Conservation (phyloP, 108 stramenopile species). For the Seminavis robusta region DNA sequence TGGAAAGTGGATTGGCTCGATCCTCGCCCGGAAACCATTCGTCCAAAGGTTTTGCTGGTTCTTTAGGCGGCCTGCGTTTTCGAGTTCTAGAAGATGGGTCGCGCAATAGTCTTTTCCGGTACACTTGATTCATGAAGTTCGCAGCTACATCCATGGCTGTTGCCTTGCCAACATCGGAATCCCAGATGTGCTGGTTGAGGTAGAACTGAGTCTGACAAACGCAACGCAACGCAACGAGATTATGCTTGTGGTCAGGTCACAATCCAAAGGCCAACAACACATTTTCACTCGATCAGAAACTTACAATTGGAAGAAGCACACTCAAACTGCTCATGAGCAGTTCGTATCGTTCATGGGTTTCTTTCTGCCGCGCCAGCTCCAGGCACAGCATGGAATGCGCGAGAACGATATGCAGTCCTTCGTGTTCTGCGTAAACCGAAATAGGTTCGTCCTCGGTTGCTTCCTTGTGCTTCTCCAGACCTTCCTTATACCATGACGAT, state of each 20-base stretch:
- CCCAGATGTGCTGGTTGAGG: conserved; percentile 58
- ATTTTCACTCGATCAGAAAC: too few species aligned
- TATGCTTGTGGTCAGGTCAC: neutral
- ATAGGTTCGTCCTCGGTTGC: conserved; percentile 25
- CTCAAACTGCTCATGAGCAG: conserved; percentile 46
- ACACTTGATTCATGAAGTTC: too few species aligned
- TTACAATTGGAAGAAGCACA: conserved; percentile 71
- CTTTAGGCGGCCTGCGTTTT: too few species aligned
- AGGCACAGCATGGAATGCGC: conserved; percentile 55
- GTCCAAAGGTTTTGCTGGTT: too few species aligned
- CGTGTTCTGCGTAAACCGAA: conserved; percentile 54
- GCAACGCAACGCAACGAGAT: neutral
- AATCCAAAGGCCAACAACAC: neutral
- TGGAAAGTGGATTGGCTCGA: too few species aligned
- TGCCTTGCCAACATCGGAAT: conserved; percentile 56
- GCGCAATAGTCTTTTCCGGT: too few species aligned
- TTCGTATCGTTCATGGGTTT: conserved; percentile 17
- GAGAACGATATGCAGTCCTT: conserved; percentile 48
- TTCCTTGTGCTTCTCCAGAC: conserved; percentile 26
- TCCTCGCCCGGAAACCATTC: too few species aligned
- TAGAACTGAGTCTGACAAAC: conserved; percentile 42
- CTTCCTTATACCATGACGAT: conserved; percentile 48
- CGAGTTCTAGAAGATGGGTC: too few species aligned
- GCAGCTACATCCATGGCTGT: too few species aligned
- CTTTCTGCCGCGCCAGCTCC: conserved; percentile 29